Base-by-base conservation (phyloP, 2,329 filamentous ascomycete species). In the Zymoseptoria pseudotritici region DNA sequence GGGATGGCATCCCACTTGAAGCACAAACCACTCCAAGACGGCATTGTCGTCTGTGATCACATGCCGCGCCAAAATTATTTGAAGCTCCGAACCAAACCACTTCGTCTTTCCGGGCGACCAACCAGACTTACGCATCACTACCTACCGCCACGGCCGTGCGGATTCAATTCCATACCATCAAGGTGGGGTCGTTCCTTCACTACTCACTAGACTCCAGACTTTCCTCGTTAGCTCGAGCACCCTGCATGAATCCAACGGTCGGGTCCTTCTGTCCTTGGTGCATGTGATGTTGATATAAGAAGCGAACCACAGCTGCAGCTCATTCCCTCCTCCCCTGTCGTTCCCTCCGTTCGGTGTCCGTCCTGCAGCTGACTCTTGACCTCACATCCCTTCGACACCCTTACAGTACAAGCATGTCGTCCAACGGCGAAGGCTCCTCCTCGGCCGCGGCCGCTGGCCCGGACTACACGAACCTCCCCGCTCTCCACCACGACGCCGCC, bases 401-500 rank as follows among this genome's bases (percentile, higher is more conserved):
- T n/a, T 10, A 17, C 13, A 19, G 4, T 19, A 17, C 22, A 53
- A 63, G 4, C 2, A 67, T 67, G 67, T 59, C 63, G 54, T 63
- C 66, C 20, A 66, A 65, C 55, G 65, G 62, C 51, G 62, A 53
- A 26, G 22, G 52, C 22, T 26, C 22, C 51, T 24, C 51, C 63
- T 46, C 31, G 64, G 63, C 49, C 50, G 52, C 58, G 21, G 53
- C 59, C 49, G 61, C 63, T 55, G 57, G 56, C 57, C 50, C 50
- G 13, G 36, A 46, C 36, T 46, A 46, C 36, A 36, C 64, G 26
- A 49, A 53, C 21, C 60, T 69, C 17, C 67, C 67, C n/a, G 67
- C 67, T 50, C 61, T 69, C n/a, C 58, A 67, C 31, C 60, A 59
- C 5, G 61, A 61, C 13, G 64, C 65, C 24, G 66, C 67, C 24